Evolutionary conservation across 257 asterid species (phyloP).

Genomic region (Fraxinus quadrangulata): DNA sequence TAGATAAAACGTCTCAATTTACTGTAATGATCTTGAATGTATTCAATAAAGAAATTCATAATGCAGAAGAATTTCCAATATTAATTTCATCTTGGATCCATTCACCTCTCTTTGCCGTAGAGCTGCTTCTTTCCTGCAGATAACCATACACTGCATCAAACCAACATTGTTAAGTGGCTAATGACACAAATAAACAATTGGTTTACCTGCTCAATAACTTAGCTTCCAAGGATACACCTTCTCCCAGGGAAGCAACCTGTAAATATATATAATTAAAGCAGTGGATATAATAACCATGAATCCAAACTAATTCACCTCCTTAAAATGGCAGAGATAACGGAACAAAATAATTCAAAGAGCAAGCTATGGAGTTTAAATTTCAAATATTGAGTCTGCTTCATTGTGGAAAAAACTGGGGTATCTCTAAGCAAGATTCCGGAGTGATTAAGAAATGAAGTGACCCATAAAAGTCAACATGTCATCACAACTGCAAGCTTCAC

Average conservation of each 20-base stretch:
- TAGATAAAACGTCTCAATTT: neutral
- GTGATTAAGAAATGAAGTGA: neutral
- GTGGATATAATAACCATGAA: slow-evolving; percentile 3
- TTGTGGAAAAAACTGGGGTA: slow-evolving; percentile 5
- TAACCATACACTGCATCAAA: slow-evolving; percentile 41
- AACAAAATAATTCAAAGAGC: neutral
- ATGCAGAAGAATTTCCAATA: slow-evolving; percentile 8
- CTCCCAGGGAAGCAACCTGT: slow-evolving; percentile 97
- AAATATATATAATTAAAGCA: slow-evolving; percentile 12
- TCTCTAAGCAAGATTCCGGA: slow-evolving; percentile 17
- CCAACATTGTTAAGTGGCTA: slow-evolving; percentile 24
- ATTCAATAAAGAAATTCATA: slow-evolving; percentile 14
- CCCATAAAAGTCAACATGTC: neutral
- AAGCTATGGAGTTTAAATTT: slow-evolving; percentile 7
- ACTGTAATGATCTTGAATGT: neutral
- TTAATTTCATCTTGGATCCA: neutral
- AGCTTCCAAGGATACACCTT: slow-evolving; percentile 97
- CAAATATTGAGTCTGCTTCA: slow-evolving; percentile 8
- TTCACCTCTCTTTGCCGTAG: slow-evolving; percentile 92
- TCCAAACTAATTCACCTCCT: slow-evolving; percentile 22
- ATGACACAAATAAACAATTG: slow-evolving; percentile 28
- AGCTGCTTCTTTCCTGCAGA: slow-evolving; percentile 97
- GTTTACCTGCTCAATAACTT: slow-evolving; percentile 80
- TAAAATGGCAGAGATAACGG: slow-evolving; percentile 15
- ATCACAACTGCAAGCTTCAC: neutral